Conservation (phyloP, 768 basidiomycete species). For the Suillus paluster region DNA sequence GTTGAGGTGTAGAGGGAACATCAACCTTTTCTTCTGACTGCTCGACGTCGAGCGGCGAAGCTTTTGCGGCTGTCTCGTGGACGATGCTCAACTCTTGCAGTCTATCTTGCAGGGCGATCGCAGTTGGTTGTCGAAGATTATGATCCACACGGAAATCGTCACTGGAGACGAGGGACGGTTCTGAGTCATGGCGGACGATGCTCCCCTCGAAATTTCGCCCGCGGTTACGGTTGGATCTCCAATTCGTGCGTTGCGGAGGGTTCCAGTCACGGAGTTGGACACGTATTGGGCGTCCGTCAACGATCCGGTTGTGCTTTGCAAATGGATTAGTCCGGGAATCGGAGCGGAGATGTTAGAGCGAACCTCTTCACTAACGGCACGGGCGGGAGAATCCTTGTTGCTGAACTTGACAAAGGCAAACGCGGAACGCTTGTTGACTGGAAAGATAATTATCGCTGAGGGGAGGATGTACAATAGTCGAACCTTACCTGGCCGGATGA, state of each 20-base stretch:
- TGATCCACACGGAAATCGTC: slow-evolving; percentile 19
- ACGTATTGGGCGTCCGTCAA: slow-evolving; percentile 73
- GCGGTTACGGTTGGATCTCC: slow-evolving; percentile 43
- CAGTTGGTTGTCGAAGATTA: slow-evolving; percentile 13
- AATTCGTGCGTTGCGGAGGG: slow-evolving; percentile 49
- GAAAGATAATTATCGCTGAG: slow-evolving; percentile 1
- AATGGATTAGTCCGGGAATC: slow-evolving; percentile 11
- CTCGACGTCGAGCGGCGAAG: neutral
- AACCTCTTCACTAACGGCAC: slow-evolving; percentile 71
- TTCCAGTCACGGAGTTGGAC: slow-evolving; percentile 77
- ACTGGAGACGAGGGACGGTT: slow-evolving; percentile 13
- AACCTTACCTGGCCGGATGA: slow-evolving; percentile 66
- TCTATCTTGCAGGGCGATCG: slow-evolving; percentile 14
- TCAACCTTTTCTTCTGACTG: slow-evolving; percentile 1
- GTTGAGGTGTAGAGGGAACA: neutral
- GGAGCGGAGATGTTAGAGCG: slow-evolving; percentile 6
- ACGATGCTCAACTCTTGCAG: slow-evolving; percentile 17
- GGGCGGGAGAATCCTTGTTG: slow-evolving; percentile 64
- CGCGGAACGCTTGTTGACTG: slow-evolving; percentile 67
- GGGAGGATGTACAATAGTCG: slow-evolving; percentile 1
- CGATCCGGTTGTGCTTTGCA: slow-evolving; percentile 67
- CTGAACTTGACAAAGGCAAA: slow-evolving; percentile 82
- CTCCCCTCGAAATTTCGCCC: slow-evolving; percentile 41
- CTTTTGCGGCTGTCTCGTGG: slow-evolving; percentile 8
- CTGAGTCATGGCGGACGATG: slow-evolving; percentile 33